phyloP scores from a whole-genome alignment of 257 asterid genomes.

The Gentiana straminea region DNA sequence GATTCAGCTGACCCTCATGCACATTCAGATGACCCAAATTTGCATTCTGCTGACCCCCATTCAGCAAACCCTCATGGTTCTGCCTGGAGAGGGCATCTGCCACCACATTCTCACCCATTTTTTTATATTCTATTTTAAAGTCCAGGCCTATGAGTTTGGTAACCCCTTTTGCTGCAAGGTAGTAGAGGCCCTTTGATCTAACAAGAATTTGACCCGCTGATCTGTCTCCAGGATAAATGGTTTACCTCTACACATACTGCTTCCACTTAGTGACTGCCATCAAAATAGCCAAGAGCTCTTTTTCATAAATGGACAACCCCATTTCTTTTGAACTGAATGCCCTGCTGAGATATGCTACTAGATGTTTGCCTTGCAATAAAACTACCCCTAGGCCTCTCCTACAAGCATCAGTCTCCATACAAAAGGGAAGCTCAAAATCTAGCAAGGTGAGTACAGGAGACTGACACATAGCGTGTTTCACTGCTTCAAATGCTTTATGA shows the following conservation, averaged over 20 bases:
- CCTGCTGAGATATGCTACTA: not conserved
- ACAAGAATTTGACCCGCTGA: not conserved
- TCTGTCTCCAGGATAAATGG: not conserved
- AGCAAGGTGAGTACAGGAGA: not conserved
- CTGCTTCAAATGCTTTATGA: no score
- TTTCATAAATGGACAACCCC: not conserved
- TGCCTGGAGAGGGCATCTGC: not conserved
- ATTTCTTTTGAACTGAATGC: not conserved
- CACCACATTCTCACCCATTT: not conserved
- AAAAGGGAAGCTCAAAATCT: not conserved
- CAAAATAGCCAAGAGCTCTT: not conserved
- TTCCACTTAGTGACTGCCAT: not conserved
- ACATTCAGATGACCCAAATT: no score
- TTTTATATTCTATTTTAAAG: not conserved
- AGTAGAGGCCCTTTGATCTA: no score
- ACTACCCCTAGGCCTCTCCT: not conserved
- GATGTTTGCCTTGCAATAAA: not conserved
- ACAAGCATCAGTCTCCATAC: not conserved
- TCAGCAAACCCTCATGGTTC: no score
- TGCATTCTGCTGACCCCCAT: no score
- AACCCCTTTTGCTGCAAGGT: not conserved
- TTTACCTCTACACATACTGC: not conserved
- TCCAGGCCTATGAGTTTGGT: not conserved
- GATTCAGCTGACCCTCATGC: no score
- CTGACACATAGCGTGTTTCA: no score